Base-by-base conservation (phyloP, 2,329 filamentous ascomycete genomes). In the Penicillium sp. region DNA sequence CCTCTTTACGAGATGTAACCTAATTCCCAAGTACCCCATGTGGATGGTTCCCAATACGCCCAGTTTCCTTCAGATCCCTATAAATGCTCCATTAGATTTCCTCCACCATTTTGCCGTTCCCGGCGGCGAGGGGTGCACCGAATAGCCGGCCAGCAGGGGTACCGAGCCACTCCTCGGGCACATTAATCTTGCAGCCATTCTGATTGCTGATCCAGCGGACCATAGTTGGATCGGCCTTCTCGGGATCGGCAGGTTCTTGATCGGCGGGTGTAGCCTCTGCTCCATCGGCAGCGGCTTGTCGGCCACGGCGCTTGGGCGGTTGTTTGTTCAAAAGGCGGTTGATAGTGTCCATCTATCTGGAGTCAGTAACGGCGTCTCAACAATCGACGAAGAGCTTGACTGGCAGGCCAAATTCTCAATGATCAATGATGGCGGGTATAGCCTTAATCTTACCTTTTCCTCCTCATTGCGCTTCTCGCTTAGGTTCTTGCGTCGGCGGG, bases 391-490 rank as follows among this genome's bases (percentile, higher is more conserved):
- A 16, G 6, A 7, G 1, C 22, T 1, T 43, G 16, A 33, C 1
- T 6, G 40, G 22, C 25, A 4, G 8, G 45, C 46, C 4, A 30
- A n/a, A n/a, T 48, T 30, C n/a, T 7, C 4, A 14, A 6, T 2
- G 2, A 37, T 5, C 13, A 13, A 14, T 3, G 13, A 14, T 22
- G 19, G 19, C 19, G 19, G 19, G 19, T 48, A 14, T 5, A 6
- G 45, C 7, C n/a, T 48, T 7, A n/a, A 48, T 13, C 86, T 33
- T 71, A 88, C 88, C 83, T 91, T 92, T 75, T 91, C 89, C 77
- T 92, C 89, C 70, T 91, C 89, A 58, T 90, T 89, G n/a, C 89
- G 84, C 78, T 91, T 90, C 76, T 91, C 89, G 60, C 86, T 89
- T 35, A 91, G 80, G 65, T 91, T 91, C 78, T 91, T 91, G 62